These are phyloP conservation scores for Lathyrus oleraceus DNA, from an alignment of 306 rosid species.

Conservation along the genomic window DNA sequence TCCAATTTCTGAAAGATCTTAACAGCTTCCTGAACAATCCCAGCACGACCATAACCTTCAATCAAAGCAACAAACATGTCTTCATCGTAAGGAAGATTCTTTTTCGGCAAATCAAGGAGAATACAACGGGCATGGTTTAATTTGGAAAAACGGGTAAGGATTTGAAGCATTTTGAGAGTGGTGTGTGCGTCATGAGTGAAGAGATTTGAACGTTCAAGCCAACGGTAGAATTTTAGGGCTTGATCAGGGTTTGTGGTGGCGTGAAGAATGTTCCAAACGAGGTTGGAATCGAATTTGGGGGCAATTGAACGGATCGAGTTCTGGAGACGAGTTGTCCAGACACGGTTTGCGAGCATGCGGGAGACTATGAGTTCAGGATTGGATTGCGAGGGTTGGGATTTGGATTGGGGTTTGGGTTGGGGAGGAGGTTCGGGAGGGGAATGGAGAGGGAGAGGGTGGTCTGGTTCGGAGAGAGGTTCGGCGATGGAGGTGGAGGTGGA, in stretches of 20 bases:
- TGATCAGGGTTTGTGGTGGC: constrained; percentile 62
- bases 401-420: background rate
- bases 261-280: constrained; percentile 77
- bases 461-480: constrained; percentile 34
- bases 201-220: constrained; percentile 81
- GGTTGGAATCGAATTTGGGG: constrained; percentile 60
- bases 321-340: constrained; percentile 90
- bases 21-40: constrained; percentile 91
- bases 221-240: constrained; percentile 82
- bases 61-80: constrained; percentile 68
- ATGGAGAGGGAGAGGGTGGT: background rate
- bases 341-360: constrained; percentile 81
- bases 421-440: background rate
- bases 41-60: constrained; percentile 72
- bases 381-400: background rate
- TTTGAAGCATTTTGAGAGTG: constrained; percentile 77
- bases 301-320: constrained; percentile 72
- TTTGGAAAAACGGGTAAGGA: constrained; percentile 65
- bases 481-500: constrained; percentile 40
- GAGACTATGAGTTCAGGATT: constrained; percentile 51
- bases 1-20: constrained; percentile 64
- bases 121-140: constrained; percentile 89
- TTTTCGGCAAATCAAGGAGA: constrained; percentile 58
- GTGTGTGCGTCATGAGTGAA: constrained; percentile 67
- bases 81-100: constrained; percentile 59